phyloP scores from a whole-genome alignment of 768 basidiomycete genomes.

The Steccherinum ochraceum region DNA sequence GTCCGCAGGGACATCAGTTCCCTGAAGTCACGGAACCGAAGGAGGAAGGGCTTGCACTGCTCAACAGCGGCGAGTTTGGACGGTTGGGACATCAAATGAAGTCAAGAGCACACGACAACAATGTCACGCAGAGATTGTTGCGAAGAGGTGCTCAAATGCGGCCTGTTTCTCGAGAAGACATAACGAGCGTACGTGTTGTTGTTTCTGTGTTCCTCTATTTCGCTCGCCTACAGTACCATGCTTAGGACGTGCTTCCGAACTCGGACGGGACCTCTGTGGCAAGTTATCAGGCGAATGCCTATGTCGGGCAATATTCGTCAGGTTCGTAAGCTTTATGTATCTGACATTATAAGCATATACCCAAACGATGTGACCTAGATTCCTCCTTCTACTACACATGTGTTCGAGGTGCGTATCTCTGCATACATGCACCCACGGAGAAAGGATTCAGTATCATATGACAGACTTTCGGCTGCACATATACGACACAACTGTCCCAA shows the following conservation, averaged over 20 bases:
- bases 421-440: background rate
- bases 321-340: constrained; percentile 32
- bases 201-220: background rate
- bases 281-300: constrained; percentile 65
- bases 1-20: background rate
- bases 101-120: constrained; percentile 34
- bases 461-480: constrained; percentile 86
- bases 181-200: constrained; percentile 40
- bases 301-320: constrained; percentile 79
- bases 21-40: constrained; percentile 51
- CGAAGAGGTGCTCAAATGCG: constrained; percentile 26
- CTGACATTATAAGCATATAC: constrained; percentile 6
- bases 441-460: background rate
- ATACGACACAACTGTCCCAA: constrained; percentile 62
- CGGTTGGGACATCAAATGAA: constrained; percentile 46
- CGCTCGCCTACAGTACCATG: too few species aligned
- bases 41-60: constrained; percentile 53
- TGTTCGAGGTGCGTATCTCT: constrained; percentile 51
- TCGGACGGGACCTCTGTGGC: constrained; percentile 76
- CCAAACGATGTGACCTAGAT: constrained; percentile 36
- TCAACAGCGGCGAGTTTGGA: constrained; percentile 79
- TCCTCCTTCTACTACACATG: constrained; percentile 94
- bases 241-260: constrained; percentile 71
- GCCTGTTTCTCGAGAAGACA: constrained; percentile 41
- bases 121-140: constrained; percentile 43